Base-by-base conservation (phyloP, 75 land plant genomes). In the Isoetes taiwanensis region DNA sequence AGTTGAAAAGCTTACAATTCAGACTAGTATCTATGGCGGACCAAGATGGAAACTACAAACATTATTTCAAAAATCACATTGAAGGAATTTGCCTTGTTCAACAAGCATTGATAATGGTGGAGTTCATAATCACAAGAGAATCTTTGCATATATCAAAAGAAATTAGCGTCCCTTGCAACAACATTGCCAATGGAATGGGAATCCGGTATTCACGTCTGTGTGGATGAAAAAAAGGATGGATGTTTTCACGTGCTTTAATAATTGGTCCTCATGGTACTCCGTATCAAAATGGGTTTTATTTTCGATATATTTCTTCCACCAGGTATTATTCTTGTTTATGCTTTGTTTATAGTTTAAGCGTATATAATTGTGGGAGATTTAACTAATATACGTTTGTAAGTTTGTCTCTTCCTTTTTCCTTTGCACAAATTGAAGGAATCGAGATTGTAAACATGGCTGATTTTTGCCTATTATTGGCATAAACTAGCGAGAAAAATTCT, bases 231-330 rank as follows among this genome's bases (percentile, higher is more conserved):
- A 27, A 37, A 25, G 75, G 4, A 32, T 55, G 32, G 75, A 72
- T 56, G 48, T 72, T 20, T 39, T 72, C 41, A 52, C 54, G n/a
- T 28, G 71, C 75, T 34, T 41, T 67, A 33, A 62, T 72, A 31
- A 57, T 68, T 19, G 75, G 75, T 11, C 75, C 75, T 0, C 34
- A 40, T 35, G 72, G 54, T 10, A 72, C 75, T 8, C 8, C n/a
- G n/a, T 72, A 72, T 50, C 72, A 72, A 46, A 72, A 72, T 67
- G 75, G 75, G 12, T 19, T 67, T 72, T 37, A 32, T 72, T 11
- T 72, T 72, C 28, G 75, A 72, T 52, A 61, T 72, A 32, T 61
- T 61, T 33, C 43, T 72, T 31, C 66, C 72, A 42, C 72, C 72
- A 28, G 69, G 72, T 69, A 56, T 26, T n/a, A 42, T 14, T 24